phyloP scores from a whole-genome alignment of 768 basidiomycete genomes.

The Wakefieldia striispora region DNA sequence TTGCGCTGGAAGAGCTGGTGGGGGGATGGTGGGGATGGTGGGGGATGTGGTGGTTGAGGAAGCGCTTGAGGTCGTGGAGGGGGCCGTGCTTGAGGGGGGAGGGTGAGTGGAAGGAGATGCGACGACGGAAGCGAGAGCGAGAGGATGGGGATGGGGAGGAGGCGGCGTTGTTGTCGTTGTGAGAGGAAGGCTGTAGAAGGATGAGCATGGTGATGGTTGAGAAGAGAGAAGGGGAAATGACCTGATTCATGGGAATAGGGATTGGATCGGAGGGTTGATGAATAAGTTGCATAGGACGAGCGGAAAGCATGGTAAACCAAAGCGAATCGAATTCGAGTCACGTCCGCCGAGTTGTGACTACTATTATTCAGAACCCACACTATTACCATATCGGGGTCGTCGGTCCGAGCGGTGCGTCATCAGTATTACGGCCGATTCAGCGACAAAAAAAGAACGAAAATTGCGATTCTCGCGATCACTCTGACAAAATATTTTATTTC shows the following conservation, averaged over 20 bases:
- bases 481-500: too few relatives aligned
- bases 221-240: not conserved
- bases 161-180: not conserved
- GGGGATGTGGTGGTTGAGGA: conserved; percentile 89
- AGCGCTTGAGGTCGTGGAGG: conserved; percentile 90
- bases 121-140: conserved; percentile 29
- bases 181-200: not conserved
- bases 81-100: conserved; percentile 52
- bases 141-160: conserved; percentile 3
- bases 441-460: not conserved
- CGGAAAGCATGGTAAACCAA: conserved; percentile 37
- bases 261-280: not conserved
- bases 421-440: conserved; percentile 13
- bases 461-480: not conserved
- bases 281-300: conserved; percentile 36
- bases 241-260: not conserved
- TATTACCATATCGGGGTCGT: conserved; percentile 14
- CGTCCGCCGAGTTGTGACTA: too few relatives aligned
- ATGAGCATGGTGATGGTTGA: not conserved
- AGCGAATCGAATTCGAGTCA: too few relatives aligned
- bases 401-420: conserved; percentile 19
- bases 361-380: not conserved
- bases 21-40: conserved; percentile 40
- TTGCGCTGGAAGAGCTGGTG: conserved; percentile 17
- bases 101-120: conserved; percentile 27